phyloP scores from a whole-genome alignment of 495 filamentous ascomycete genomes.

The Mycothermus thermophilus region DNA sequence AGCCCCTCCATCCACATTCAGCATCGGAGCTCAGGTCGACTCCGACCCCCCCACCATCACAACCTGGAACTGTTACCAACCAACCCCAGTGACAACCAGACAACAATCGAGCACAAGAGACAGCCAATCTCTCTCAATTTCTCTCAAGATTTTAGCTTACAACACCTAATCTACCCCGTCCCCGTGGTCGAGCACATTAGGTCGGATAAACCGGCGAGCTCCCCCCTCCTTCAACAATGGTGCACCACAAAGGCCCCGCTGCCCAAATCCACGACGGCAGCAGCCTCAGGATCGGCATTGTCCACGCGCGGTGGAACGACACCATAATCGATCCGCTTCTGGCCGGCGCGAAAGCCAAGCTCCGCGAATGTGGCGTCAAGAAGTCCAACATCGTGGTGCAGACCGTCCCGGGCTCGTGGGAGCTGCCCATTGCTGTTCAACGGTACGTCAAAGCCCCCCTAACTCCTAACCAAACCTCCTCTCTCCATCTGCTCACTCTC shows the following conservation, averaged over 20 bases:
- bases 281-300: constrained; percentile 76
- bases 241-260: constrained; percentile 33
- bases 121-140: no score
- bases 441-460: constrained; percentile 34
- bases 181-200: no score
- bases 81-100: no score
- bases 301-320: constrained; percentile 92
- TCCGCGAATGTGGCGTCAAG: constrained; percentile 54
- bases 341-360: constrained; percentile 43
- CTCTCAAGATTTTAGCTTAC: no score
- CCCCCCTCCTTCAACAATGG: constrained; percentile 1
- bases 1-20: no score
- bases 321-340: constrained; percentile 63
- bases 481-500: background rate
- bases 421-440: constrained; percentile 77
- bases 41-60: no score
- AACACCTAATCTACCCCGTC: no score
- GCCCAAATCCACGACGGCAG: constrained; percentile 49
- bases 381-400: constrained; percentile 79
- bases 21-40: no score
- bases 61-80: no score
- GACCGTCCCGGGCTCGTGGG: constrained; percentile 87
- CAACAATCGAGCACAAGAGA: no score
- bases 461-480: background rate
- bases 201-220: no score